Evolutionary conservation across 768 basidiomycete genomes (phyloP).

Genomic region (Rhizopogon rudus): DNA sequence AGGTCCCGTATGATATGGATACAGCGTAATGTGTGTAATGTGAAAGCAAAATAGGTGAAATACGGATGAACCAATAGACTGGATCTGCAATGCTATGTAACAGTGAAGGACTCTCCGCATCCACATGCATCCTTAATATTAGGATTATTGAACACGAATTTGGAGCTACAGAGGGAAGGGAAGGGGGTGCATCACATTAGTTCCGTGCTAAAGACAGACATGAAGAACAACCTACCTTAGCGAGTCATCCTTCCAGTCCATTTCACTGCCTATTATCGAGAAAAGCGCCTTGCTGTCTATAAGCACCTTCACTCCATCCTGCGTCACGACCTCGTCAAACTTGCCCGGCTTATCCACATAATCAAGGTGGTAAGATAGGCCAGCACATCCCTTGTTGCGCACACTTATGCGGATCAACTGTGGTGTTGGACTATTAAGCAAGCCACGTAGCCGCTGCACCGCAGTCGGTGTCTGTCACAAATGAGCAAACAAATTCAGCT

Average conservation of each 20-base stretch:
- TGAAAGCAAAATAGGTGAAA: constrained; percentile 2
- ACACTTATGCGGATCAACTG: constrained; percentile 94
- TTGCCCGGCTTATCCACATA: constrained; percentile 87
- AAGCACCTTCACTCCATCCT: constrained; percentile 89
- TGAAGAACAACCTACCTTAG: constrained; percentile 57
- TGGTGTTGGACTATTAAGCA: constrained; percentile 80
- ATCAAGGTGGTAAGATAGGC: constrained; percentile 79
- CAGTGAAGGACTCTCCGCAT: constrained; percentile 89
- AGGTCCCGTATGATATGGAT: constrained; percentile 21
- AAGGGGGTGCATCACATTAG: background rate
- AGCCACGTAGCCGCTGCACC: constrained; percentile 61
- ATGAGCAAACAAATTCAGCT: constrained; percentile 1
- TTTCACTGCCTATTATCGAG: constrained; percentile 96
- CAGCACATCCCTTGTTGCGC: constrained; percentile 96
- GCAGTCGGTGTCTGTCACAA: constrained; percentile 69
- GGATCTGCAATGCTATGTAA: constrained; percentile 24
- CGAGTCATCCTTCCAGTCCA: constrained; percentile 96
- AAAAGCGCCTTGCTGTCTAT: constrained; percentile 97
- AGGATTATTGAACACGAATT: constrained; percentile 83
- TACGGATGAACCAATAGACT: background rate
- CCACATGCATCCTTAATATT: constrained; percentile 95
- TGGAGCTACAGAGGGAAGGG: constrained; percentile 44
- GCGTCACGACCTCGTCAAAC: constrained; percentile 96
- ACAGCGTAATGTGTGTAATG: constrained; percentile 13
- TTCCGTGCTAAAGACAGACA: background rate